A percentile compares a stretch with the other conserved stretches of the same genome.
These are phyloP conservation scores for Microdochium paspali DNA, from an alignment of 2,329 filamentous ascomycete genomes.

Conservation along the genomic window DNA sequence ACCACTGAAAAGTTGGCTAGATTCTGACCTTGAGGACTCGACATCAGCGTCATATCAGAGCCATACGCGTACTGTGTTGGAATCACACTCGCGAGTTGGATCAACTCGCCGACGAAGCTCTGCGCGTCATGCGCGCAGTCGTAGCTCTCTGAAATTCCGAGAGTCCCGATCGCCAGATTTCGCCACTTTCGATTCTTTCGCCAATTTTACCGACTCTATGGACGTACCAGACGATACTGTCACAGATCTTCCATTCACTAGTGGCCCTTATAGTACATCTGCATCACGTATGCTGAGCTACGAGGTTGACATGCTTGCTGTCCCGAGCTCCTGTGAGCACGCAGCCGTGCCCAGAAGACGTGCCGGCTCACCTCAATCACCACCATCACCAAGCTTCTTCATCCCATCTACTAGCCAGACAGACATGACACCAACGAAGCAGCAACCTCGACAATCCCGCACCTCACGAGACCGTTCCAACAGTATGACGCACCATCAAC, in stretches of 20 bases:
- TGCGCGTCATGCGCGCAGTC: neutral
- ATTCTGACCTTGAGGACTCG: slow-evolving; percentile 11
- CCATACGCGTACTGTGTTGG: neutral
- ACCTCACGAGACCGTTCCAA: neutral
- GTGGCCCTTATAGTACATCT: neutral
- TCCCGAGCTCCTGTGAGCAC: neutral
- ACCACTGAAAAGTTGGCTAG: slow-evolving; percentile 18
- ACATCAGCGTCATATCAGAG: neutral
- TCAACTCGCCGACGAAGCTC: neutral
- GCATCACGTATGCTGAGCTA: neutral
- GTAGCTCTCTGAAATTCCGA: neutral
- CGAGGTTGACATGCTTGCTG: neutral
- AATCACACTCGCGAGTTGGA: neutral
- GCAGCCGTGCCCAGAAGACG: neutral
- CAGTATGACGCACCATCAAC: neutral
- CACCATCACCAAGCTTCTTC: slow-evolving; percentile 1
- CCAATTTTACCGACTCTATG: neutral
- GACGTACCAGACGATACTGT: neutral
- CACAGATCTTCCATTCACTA: neutral
- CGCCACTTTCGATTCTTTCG: neutral
- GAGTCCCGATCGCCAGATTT: neutral
- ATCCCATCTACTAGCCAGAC: neutral
- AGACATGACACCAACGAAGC: slow-evolving; percentile 1
- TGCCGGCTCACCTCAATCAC: neutral
- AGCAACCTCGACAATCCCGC: neutral